Percentiles rank a stretch among this genome's conserved stretches.
phyloP scores from a whole-genome alignment of 192 early-diverging fungal species.

The Podila horticola region DNA sequence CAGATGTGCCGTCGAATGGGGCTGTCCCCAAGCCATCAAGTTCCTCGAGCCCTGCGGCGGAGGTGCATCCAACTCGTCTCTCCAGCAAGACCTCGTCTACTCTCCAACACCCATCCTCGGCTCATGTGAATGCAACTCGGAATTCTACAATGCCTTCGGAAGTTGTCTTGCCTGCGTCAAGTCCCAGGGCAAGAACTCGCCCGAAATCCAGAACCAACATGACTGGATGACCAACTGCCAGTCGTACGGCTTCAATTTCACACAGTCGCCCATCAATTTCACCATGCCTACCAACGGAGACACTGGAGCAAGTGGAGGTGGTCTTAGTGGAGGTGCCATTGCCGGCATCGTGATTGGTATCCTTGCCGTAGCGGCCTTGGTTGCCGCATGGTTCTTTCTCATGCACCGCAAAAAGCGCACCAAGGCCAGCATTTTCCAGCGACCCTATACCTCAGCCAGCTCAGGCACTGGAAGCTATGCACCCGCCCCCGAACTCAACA shows the following conservation, averaged over 20 bases:
- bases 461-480: slow-evolving; percentile 8
- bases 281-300: slow-evolving; percentile 18
- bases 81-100: slow-evolving; percentile 36
- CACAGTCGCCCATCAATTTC: slow-evolving; percentile 20
- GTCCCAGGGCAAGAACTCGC: slow-evolving; percentile 26
- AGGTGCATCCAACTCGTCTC: slow-evolving; percentile 26
- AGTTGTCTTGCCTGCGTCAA: slow-evolving; percentile 27
- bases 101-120: slow-evolving; percentile 33
- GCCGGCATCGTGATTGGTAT: slow-evolving; percentile 28
- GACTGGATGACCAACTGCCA: slow-evolving; percentile 25
- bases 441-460: slow-evolving; percentile 28
- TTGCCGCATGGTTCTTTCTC: slow-evolving; percentile 17
- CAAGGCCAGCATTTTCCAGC: slow-evolving; percentile 36
- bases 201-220: slow-evolving; percentile 29
- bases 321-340: slow-evolving; percentile 18
- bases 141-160: slow-evolving; percentile 39
- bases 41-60: slow-evolving; percentile 38
- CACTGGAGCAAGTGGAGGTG: background rate
- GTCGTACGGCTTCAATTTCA: slow-evolving; percentile 41
- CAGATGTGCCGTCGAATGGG: background rate
- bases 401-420: slow-evolving; percentile 10
- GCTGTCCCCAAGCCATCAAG: slow-evolving; percentile 18
- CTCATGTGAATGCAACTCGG: slow-evolving; percentile 40
- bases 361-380: background rate
- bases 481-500: slow-evolving; percentile 24